Base-by-base conservation (phyloP, 257 asterid species). In the Solanum paucissectum region DNA sequence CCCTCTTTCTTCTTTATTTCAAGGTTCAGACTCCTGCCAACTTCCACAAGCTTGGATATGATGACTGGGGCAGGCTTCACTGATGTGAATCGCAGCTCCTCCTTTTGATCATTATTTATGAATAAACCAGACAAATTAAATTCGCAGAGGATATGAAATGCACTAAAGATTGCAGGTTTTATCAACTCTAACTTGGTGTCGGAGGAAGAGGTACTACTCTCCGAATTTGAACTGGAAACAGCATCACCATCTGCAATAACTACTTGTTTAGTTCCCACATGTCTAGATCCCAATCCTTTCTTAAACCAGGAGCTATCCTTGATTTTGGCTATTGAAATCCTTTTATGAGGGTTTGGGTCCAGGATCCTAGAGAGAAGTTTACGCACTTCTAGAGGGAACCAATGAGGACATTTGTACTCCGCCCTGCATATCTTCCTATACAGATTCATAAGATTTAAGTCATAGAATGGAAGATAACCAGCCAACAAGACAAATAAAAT, bases 111-210 rank as follows among this genome's bases (percentile, higher is more conserved):
- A n/a, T 85, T 86, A 75, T 88, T 89, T 91, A 94, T 95, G 25
- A 96, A 96, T 34, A 95, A 84, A 69, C 98, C 96, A 40, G 98
- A 96, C 88, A 96, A 87, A 89, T 96, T 98, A 11, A 96, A 92
- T 5, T 97, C 96, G 18, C 91, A 96, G 34, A 96, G 92, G 69
- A 96, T 94, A 36, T 94, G 95, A 60, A 96, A 96, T 10, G 98
- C 98, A 86, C 95, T 96, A 14, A 95, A 89, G 60, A 55, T 91
- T 52, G 69, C 40, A 20, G 92, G 94, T 33, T 89, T 93, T 21
- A 86, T 85, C 42, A 81, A 20, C 88, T 92, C 92, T 55, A 86
- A 87, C 72, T 90, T 90, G 4, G 87, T 77, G 36, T 75, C 87
- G 12, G 38, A 16, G 40, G 72, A 9, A 42, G 88, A 14, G 74